Evolutionary conservation across 2,329 filamentous ascomycete species (phyloP), one percentile per base, ranked within the genome.

Genomic region (Polychaeton citri): DNA sequence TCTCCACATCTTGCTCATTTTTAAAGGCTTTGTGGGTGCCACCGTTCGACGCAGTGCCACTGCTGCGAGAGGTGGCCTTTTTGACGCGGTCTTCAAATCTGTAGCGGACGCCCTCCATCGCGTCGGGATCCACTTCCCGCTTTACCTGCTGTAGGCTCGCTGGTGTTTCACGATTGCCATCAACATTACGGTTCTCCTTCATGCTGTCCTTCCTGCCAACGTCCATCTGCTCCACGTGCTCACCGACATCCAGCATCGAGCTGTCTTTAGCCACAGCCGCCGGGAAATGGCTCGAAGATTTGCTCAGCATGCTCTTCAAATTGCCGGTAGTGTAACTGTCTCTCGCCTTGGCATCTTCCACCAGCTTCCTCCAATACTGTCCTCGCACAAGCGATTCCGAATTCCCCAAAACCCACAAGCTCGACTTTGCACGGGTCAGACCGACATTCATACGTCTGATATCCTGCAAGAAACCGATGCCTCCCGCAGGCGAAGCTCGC

Each of bases 371-470:
- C 90, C 92, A 98, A 60, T 85, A 95, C 52, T 90, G 76, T 41
- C 90, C 90, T 53, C 92, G 81, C 17, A 80, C 68, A 35, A 98
- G 69, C 21, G 87, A 85, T 38, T 80, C 72, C 0, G 90, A 90
- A 59, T 96, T 92, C 46, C 90, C 90, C 18, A 98, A 71, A 39
- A 98, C 88, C 83, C 88, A 98, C 7, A 98, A 71, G 21, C 88
- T 95, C 7, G 84, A 94, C 59, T 94, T 95, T 4, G 90, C 92
- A 67, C 90, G 81, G 16, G 90, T 98, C 41, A 98, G 69, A 64
- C 90, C 90, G 52, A 98, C 90, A 59, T 98, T 98, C 92, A 98
- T 96, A 69, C 90, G 88, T 40, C 90, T 78, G 53, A 98, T 94
- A 57, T 98, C 90, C 37, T 84, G 82, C 72, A 98, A 80, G 74